These are phyloP conservation scores for Passalora sequoiae DNA, from an alignment of 2,329 filamentous ascomycete species.

Conservation along the genomic window DNA sequence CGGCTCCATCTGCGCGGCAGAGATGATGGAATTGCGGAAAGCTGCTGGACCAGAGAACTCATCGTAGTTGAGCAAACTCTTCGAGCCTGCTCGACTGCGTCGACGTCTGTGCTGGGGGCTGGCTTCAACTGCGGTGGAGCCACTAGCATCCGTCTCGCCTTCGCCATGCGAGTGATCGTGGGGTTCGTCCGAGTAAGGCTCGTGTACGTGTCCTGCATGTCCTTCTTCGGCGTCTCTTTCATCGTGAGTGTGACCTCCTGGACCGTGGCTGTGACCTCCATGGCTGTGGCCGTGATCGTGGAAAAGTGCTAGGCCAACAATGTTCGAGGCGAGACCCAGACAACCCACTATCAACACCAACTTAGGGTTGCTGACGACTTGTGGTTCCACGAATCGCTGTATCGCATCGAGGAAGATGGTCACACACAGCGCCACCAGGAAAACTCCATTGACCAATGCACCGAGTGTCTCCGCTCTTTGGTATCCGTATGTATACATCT, in stretches of 20 bases:
- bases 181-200: slow-evolving; percentile 42
- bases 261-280: slow-evolving; percentile 52
- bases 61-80: slow-evolving; percentile 52
- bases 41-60: slow-evolving; percentile 78
- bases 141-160: slow-evolving; percentile 45
- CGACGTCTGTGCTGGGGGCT: slow-evolving; percentile 49
- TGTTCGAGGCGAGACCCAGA: slow-evolving; percentile 78
- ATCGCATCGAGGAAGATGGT: slow-evolving; percentile 95
- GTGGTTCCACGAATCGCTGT: slow-evolving; percentile 85
- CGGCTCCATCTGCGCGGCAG: slow-evolving; percentile 60
- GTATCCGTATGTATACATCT: slow-evolving; percentile 96
- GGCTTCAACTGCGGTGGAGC: slow-evolving; percentile 26
- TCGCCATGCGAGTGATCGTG: slow-evolving; percentile 29
- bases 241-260: slow-evolving; percentile 29
- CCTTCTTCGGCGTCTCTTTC: slow-evolving; percentile 48
- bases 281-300: slow-evolving; percentile 89
- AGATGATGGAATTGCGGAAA: slow-evolving; percentile 88
- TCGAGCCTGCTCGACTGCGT: slow-evolving; percentile 57
- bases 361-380: slow-evolving; percentile 76
- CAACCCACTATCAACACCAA: slow-evolving; percentile 87
- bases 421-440: slow-evolving; percentile 90
- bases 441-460: slow-evolving; percentile 94
- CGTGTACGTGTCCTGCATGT: slow-evolving; percentile 52
- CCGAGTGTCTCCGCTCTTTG: slow-evolving; percentile 95
- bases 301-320: slow-evolving; percentile 82